Conservation (phyloP, 179 eudicot species). For the Corrigiola litoralis region DNA sequence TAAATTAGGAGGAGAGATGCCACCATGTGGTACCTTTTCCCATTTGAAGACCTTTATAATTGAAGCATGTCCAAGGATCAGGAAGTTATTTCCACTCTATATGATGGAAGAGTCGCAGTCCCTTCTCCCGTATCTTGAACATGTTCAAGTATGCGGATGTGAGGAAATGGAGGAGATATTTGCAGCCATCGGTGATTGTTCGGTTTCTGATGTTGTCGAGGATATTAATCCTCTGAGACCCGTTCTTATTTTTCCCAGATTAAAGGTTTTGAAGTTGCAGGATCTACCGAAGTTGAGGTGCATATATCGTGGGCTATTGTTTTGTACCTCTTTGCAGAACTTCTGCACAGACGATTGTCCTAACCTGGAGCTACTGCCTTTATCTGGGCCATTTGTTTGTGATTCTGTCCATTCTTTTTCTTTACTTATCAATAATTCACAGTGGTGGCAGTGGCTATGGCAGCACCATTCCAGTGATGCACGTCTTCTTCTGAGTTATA, state of each 20-base stretch:
- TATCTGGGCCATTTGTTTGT: not conserved
- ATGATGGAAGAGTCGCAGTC: not conserved
- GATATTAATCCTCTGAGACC: not conserved
- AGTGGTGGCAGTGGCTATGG: not conserved
- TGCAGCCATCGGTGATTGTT: not conserved
- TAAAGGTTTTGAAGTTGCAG: not conserved
- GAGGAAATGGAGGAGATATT: conserved; percentile 6
- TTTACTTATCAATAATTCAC: not conserved
- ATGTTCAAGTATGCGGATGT: not conserved
- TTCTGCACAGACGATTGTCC: conserved; percentile 1
- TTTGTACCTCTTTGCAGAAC: not conserved
- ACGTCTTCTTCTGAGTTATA: not conserved
- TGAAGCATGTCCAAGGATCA: not conserved
- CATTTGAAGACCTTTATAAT: not conserved
- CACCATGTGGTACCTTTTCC: conserved; percentile 1
- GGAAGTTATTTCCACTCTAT: not conserved
- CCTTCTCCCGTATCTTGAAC: not conserved
- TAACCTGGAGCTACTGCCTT: not conserved
- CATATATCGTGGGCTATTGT: not conserved
- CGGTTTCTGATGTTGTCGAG: not conserved
- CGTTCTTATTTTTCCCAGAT: not conserved
- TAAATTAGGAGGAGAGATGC: not conserved
- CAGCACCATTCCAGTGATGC: not conserved
- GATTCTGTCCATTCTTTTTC: not conserved
- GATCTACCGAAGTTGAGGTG: conserved; percentile 3